A percentile compares a stretch with the other conserved stretches of the same genome.
Conservation (phyloP, 2,329 filamentous ascomycete genomes). For the Ceratocystis destructans region DNA sequence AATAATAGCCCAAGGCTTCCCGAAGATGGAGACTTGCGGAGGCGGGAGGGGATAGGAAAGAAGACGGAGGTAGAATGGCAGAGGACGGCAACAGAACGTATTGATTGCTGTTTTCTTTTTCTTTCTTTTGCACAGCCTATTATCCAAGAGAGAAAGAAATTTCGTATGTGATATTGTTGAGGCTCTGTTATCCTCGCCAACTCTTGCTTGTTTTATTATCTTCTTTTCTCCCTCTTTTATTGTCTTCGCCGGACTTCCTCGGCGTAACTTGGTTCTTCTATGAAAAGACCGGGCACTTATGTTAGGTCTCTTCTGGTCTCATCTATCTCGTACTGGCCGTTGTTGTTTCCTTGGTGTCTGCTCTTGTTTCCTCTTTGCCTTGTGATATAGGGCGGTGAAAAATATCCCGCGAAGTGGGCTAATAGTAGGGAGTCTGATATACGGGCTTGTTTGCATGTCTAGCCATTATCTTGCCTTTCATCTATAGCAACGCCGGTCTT, state of each 20-base stretch:
- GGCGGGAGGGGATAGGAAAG: not conserved
- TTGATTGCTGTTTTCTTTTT: not conserved
- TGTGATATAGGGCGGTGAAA: not conserved
- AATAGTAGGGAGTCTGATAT: not conserved
- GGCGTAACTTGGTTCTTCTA: not conserved
- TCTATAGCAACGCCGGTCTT: not conserved
- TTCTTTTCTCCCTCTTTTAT: not conserved
- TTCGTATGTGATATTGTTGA: not conserved
- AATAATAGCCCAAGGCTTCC: not conserved
- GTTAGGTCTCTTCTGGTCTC: not conserved
- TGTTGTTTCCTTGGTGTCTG: not conserved
- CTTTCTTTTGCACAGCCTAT: not conserved
- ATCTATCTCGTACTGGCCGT: not conserved
- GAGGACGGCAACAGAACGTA: not conserved
- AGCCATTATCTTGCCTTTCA: not conserved
- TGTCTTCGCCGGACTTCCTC: not conserved
- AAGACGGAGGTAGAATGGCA: not conserved
- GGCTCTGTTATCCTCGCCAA: not conserved
- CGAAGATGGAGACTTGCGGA: not conserved
- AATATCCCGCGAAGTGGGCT: not conserved
- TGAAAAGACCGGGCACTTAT: slow-evolving; percentile 5
- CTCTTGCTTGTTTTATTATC: not conserved
- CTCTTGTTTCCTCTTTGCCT: slow-evolving; percentile 2
- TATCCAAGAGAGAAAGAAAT: not conserved
- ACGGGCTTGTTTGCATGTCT: not conserved